phyloP scores from a whole-genome alignment of 1,284 basidiomycete species.

The Malassezia brasiliensis region DNA sequence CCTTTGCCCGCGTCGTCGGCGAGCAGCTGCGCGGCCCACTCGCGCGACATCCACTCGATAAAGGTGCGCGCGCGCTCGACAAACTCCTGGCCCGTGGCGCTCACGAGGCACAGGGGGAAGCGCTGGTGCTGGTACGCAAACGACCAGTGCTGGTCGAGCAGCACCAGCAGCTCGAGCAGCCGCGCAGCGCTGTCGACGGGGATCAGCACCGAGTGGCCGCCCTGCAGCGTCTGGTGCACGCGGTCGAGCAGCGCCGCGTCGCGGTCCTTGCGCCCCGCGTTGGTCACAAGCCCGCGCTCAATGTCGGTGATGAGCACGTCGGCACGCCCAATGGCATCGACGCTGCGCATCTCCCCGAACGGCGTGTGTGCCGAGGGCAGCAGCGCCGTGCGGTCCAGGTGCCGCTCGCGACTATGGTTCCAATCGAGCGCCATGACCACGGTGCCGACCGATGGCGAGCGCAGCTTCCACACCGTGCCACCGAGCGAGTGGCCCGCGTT shows the following conservation, averaged over 20 bases:
- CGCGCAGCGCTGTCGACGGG: slow-evolving; percentile 90
- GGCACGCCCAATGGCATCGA: slow-evolving; percentile 35
- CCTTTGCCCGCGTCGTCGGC: slow-evolving; percentile 24
- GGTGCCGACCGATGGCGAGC: slow-evolving; percentile 89
- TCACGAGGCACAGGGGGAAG: slow-evolving; percentile 69
- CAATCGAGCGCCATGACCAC: slow-evolving; percentile 90
- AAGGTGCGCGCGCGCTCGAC: slow-evolving; percentile 86
- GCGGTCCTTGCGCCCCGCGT: slow-evolving; percentile 78
- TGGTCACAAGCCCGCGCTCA: slow-evolving; percentile 64
- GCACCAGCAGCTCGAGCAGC: slow-evolving; percentile 80
- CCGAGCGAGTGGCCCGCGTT: slow-evolving; percentile 91
- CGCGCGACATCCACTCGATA: slow-evolving; percentile 97
- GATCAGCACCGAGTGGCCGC: slow-evolving; percentile 66
- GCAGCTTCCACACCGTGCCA: slow-evolving; percentile 95
- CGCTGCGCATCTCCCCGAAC: slow-evolving; percentile 4
- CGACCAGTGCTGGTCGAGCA: slow-evolving; percentile 96
- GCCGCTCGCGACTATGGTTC: slow-evolving; percentile 93
- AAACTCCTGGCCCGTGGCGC: slow-evolving; percentile 83
- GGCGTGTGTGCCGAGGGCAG: slow-evolving; percentile 22
- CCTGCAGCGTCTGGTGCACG: slow-evolving; percentile 81
- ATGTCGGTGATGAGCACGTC: slow-evolving; percentile 81
- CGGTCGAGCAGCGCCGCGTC: slow-evolving; percentile 56
- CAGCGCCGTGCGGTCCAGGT: slow-evolving; percentile 80
- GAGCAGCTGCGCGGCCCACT: slow-evolving; percentile 54
- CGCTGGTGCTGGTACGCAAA: slow-evolving; percentile 59